Evolutionary conservation across 1,139 yeast genomes (phyloP), one percentile per base, ranked within the genome.

Genomic region (Kodamaea ohmeri): DNA sequence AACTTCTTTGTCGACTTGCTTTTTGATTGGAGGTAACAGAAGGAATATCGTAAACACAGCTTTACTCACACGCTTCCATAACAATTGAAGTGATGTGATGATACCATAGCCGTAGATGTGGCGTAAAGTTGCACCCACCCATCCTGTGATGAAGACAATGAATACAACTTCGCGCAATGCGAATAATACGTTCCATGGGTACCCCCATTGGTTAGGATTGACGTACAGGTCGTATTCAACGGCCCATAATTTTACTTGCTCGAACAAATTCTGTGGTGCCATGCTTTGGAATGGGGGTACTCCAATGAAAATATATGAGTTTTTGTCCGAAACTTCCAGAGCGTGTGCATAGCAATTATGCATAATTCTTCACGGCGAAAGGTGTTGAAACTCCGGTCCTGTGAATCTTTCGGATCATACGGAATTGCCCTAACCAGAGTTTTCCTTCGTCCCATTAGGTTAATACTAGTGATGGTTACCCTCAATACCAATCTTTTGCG

Each of bases 1-100:
- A 11, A 90, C 71, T 55, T 89, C 92, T 14, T 58, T 51, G 32
- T 83, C 81, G 4, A 87, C 80, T 51, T 78, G 78, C 3, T 60
- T 52, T 43, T 66, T 73, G 25, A 84, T 47, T 0, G 78, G 71
- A 1, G 94, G 90, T 3, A 81, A 56, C 2, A 60, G 51, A 40
- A 81, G 57, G 2, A 81, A 32, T 14, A 60, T 25, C 12, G 43
- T 41, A 44, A 75, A 72, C 0, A 63, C 19, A 2, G 37, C 30
- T 31, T 53, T 60, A 4, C 55, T 45, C 3, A 55, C 21, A 1
- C 22, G 25, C 2, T 39, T 31, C 29, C 36, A 38, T 12, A 56
- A 17, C 15, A 44, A 46, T 12, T 41, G 36, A n/a, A 55, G 11
- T 1, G 65, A 50, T 7, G 59, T 58, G 6, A 62, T 15, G 0